phyloP scores from a whole-genome alignment of 2,329 filamentous ascomycete genomes.

The Aspergillus sp. region DNA sequence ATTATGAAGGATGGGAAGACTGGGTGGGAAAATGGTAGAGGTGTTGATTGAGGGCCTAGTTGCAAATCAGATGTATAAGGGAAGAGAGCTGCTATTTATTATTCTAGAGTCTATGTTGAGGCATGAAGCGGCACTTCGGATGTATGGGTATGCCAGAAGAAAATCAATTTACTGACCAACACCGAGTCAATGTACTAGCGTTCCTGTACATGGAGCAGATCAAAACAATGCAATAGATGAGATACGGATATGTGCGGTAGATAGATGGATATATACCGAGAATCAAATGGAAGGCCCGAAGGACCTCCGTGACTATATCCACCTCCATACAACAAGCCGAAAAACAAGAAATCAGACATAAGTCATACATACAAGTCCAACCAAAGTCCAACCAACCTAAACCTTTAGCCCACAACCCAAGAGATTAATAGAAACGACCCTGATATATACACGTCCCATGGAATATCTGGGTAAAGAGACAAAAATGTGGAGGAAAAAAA shows the following conservation, averaged over 20 bases:
- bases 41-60: too few relatives aligned
- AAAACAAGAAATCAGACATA: neutral
- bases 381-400: neutral
- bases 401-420: neutral
- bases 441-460: neutral
- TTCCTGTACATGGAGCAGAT: neutral
- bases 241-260: neutral
- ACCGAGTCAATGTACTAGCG: too few relatives aligned
- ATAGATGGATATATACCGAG: neutral
- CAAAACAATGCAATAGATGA: neutral
- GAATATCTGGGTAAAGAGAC: neutral
- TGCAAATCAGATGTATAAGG: too few relatives aligned
- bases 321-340: neutral
- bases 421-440: neutral
- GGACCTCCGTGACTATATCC: neutral
- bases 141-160: too few relatives aligned
- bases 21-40: too few relatives aligned
- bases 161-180: too few relatives aligned
- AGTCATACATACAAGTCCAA: slow-evolving; percentile 1
- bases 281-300: neutral
- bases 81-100: too few relatives aligned
- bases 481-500: neutral
- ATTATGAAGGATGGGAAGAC: too few relatives aligned
- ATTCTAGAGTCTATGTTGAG: too few relatives aligned
- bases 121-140: too few relatives aligned